Conservation (phyloP, 2,329 filamentous ascomycete genomes). For the Pseudogymnoascus sp. region DNA sequence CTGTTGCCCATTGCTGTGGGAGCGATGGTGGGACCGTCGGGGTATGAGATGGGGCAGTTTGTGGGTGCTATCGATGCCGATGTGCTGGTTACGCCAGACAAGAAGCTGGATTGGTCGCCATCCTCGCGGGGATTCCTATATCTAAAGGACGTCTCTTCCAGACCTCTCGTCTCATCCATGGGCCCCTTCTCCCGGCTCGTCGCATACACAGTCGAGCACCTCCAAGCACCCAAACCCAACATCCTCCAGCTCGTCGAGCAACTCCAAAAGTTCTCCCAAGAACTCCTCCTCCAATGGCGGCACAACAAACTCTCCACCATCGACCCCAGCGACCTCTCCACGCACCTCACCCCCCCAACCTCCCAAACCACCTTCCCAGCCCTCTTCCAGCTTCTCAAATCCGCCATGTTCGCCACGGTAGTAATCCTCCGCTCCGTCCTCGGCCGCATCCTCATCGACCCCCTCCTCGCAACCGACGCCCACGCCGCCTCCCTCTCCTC, state of each 20-base stretch:
- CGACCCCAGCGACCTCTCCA: constrained; percentile 50
- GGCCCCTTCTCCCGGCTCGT: constrained; percentile 55
- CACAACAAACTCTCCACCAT: constrained; percentile 60
- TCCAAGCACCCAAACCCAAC: constrained; percentile 14
- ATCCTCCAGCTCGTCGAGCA: constrained; percentile 41
- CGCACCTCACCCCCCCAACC: constrained; percentile 49
- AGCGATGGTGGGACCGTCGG: constrained; percentile 49
- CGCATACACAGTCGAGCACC: constrained; percentile 51
- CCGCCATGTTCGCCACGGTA: constrained; percentile 54
- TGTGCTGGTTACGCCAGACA: constrained; percentile 39
- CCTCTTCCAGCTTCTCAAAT: constrained; percentile 57
- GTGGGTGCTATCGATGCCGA: constrained; percentile 54
- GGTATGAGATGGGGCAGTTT: constrained; percentile 57
- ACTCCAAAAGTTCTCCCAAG: constrained; percentile 36
- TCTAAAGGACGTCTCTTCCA: constrained; percentile 44
- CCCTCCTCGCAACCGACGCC: constrained; percentile 41
- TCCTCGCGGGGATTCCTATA: constrained; percentile 45
- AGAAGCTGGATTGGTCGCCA: constrained; percentile 50
- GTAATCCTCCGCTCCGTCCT: constrained; percentile 52
- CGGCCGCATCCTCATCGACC: constrained; percentile 49
- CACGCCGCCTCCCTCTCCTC: constrained; percentile 49
- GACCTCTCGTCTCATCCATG: constrained; percentile 50
- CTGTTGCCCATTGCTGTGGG: constrained; percentile 50
- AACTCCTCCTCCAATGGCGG: constrained; percentile 54
- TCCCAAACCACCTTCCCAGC: constrained; percentile 48